Base-by-base conservation (phyloP, 257 asterid species). In the Catharanthus roseus region DNA sequence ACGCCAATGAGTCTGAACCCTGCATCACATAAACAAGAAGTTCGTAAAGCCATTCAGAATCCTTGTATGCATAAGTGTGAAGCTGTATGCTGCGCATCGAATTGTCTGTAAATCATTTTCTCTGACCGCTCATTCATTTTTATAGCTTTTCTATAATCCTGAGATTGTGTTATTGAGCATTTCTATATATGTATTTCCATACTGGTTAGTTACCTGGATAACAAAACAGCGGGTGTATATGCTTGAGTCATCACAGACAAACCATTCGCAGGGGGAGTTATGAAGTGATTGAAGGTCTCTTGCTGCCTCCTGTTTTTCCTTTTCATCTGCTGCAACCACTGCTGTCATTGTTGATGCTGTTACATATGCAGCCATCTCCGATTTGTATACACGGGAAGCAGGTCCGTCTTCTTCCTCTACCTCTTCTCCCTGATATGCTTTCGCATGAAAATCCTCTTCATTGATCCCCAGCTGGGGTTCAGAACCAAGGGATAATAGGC, bases 261-360 rank as follows among this genome's bases (percentile, higher is more conserved):
- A 90, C 98, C 97, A 93, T 49, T 93, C 92, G n/a, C 96, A 88
- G 1, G 97, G 95, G 9, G 98, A 85, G 10, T 87, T 86, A 39
- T 88, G 91, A 72, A 89, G 93, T 9, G 98, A 90, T 47, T 83
- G 98, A 56, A 93, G 96, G 50, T 90, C 92, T 81, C 61, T 87
- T 3, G 96, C 98, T 4, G 97, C 92, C 83, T 85, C 79, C 78
- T 87, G 93, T 34, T 79, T 90, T 80, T 86, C 82, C 77, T 83
- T 72, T 82, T 90, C 93, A 29, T 83, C 88, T 24, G 97, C 97
- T 36, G 96, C 98, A 31, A 92, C 93, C 64, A 93, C 82, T 29
- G 98, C 88, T 19, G 97, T 93, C 91, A 93, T 86, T 28, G 95
- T 80, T 15, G 96, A 87, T 53, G 98, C 90, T 16, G 96, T 95